Evolutionary conservation across 768 basidiomycete genomes (phyloP), one percentile per base, ranked within the genome.

Genomic region (Cytidiella melzeri): DNA sequence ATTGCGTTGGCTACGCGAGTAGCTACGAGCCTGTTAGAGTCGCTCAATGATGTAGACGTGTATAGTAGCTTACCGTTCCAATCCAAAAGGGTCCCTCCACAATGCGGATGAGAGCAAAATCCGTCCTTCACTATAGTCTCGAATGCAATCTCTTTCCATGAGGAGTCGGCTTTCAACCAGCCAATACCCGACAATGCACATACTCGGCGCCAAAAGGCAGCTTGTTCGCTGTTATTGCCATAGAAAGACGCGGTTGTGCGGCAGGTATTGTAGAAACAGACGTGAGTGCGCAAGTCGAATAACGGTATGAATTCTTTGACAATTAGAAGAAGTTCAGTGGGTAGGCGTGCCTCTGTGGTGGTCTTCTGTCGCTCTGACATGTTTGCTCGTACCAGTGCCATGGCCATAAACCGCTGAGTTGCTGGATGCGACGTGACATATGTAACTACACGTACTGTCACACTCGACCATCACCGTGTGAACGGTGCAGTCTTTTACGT

Each of bases 71-170:
- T 30, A 55, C 55, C 51, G 44, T 57, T 56, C 42, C 36, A 45
- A 12, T 56, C 53, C 6, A 59, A 48, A 13, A 52, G 39, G 6
- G 30, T 40, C 13, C 50, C 53, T 4, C 57, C 57, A 37, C 57
- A 59, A 5, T 25, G 30, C 24, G 55, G 51, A 45, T 56, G 57
- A 2, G 36, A 10, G 43, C 57, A 59, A 21, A 54, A 59, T 18
- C 57, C 57, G 38, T 59, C 57, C 37, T 42, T 30, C 10, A 24
- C 23, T 18, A 59, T 53, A 26, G 43, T 41, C 34, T 56, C 55
- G 28, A 56, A 45, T 4, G 57, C 57, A 30, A 59, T 46, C 13
- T 56, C 50, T 37, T 54, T 59, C 55, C 55, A 59, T 5, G 53
- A 52, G 4, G 42, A 19, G 26, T 53, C 48, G 18, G 28, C 40